Percentiles rank a stretch among this genome's conserved stretches.
These are phyloP conservation scores for Phylloporus sp. DNA, from an alignment of 768 basidiomycete species.

Conservation along the genomic window DNA sequence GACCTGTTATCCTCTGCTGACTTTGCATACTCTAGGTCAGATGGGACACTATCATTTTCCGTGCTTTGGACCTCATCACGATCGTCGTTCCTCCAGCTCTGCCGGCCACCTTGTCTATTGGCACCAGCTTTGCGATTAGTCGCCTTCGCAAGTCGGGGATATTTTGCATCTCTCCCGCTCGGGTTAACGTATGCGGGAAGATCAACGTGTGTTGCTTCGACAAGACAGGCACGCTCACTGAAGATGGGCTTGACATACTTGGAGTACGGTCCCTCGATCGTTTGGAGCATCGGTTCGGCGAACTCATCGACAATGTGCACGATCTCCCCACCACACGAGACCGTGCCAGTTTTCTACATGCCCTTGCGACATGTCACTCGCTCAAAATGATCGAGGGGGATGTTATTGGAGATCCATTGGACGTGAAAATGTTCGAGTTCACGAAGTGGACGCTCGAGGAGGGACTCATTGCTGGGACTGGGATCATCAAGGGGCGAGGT, in stretches of 20 bases:
- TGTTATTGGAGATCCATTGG: constrained; percentile 91
- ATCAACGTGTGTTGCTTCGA: constrained; percentile 98
- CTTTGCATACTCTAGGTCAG: constrained; percentile 50
- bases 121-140: constrained; percentile 89
- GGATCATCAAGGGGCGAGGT: constrained; percentile 61
- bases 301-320: constrained; percentile 79
- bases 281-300: constrained; percentile 73
- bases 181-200: constrained; percentile 94
- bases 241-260: constrained; percentile 95
- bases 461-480: constrained; percentile 67
- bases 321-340: constrained; percentile 71
- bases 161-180: constrained; percentile 93
- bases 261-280: constrained; percentile 87
- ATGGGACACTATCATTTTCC: constrained; percentile 87
- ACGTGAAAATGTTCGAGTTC: constrained; percentile 97
- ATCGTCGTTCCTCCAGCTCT: constrained; percentile 97
- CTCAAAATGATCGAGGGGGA: constrained; percentile 85
- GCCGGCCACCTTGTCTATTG: constrained; percentile 95
- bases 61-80: constrained; percentile 92
- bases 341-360: constrained; percentile 85
- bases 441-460: constrained; percentile 96
- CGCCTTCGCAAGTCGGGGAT: constrained; percentile 84
- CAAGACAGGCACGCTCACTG: constrained; percentile 97
- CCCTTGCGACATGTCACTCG: constrained; percentile 93
- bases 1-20: constrained; percentile 1